These are phyloP conservation scores for Scedosporium aurantiacum DNA, from an alignment of 2,329 filamentous ascomycete species.

Conservation along the genomic window DNA sequence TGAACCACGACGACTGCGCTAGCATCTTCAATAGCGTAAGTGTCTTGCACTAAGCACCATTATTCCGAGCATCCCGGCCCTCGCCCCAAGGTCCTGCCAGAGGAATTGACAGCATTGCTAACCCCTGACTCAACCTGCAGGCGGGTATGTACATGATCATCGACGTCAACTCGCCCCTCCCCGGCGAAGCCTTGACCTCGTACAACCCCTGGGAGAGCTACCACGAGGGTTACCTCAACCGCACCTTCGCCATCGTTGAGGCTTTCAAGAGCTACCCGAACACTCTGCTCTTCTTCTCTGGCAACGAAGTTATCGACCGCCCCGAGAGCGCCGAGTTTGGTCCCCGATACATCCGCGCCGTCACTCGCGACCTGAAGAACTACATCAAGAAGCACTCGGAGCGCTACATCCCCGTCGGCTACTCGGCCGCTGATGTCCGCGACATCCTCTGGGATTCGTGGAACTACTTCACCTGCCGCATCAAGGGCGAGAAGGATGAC, in stretches of 20 bases:
- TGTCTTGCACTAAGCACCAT: conserved; percentile 3
- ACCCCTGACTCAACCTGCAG: conserved; percentile 14
- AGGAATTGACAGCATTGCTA: neutral
- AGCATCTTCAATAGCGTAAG: conserved; percentile 53
- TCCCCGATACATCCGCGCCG: conserved; percentile 62
- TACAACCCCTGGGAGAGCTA: conserved; percentile 48
- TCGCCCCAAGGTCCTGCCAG: neutral
- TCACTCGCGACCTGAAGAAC: conserved; percentile 70
- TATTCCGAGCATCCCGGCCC: neutral
- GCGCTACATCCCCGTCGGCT: conserved; percentile 64
- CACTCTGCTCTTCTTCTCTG: conserved; percentile 64
- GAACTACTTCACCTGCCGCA: conserved; percentile 63
- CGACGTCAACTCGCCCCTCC: conserved; percentile 55
- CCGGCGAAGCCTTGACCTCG: conserved; percentile 45
- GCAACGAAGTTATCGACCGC: conserved; percentile 68
- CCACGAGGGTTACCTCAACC: conserved; percentile 49
- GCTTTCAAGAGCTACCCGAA: conserved; percentile 58
- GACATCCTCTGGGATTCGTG: conserved; percentile 61
- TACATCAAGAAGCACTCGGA: conserved; percentile 63
- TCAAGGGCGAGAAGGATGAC: conserved; percentile 40
- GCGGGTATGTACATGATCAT: conserved; percentile 60
- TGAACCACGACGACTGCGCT: conserved; percentile 57
- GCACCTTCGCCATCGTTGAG: conserved; percentile 56
- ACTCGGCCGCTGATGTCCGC: conserved; percentile 72
- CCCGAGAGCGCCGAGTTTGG: conserved; percentile 45